Base-by-base conservation (phyloP, 768 basidiomycete genomes). In the Candolleomyces aberdarensis region DNA sequence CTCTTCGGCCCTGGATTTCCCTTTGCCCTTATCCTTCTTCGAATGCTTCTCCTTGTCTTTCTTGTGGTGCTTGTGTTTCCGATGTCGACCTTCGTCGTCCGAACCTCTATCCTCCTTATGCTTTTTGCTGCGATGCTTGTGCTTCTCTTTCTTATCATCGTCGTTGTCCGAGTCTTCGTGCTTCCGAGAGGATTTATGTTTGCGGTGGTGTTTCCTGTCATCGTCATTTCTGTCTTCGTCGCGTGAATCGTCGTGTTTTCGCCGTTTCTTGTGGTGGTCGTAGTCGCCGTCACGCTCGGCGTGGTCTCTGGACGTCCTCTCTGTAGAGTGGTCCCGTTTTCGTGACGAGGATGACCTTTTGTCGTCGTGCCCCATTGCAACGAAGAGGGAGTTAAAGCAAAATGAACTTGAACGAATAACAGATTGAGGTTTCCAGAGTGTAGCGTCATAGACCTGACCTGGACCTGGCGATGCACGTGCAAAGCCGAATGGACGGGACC, bases 221-320 rank as follows among this genome's bases (percentile, higher is more conserved):
- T 63, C 57, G 36, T 72, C 67, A 3, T 73, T 70, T 26, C 26
- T 26, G 26, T 26, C 26, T 26, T 26, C 26, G 26, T 26, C 26
- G 26, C 26, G 26, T 26, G 26, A 26, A n/a, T 77, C 73, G 10
- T 75, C 75, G 41, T 78, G 75, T 55, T 75, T 81, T 66, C 77
- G 76, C 43, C 80, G 79, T 70, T 84, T 85, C 71, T 80, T 81
- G 67, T 71, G 69, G 61, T 55, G 11, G 22, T 74, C 77, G 62
- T 70, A 74, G 46, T 80, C 79, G 47, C 56, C 2, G 56, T 47
- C 56, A 3, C 19, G 41, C 15, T 40, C 56, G 31, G 15, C 44
- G 41, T 11, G 22, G 56, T 29, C 56, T 43, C n/a, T 43, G n/a
- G 41, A 43, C 11, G 41, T 13, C 13, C 41, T n/a, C n/a, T 43